These are phyloP conservation scores for Vigna reflexopilosa DNA, from an alignment of 306 rosid species.

Conservation along the genomic window DNA sequence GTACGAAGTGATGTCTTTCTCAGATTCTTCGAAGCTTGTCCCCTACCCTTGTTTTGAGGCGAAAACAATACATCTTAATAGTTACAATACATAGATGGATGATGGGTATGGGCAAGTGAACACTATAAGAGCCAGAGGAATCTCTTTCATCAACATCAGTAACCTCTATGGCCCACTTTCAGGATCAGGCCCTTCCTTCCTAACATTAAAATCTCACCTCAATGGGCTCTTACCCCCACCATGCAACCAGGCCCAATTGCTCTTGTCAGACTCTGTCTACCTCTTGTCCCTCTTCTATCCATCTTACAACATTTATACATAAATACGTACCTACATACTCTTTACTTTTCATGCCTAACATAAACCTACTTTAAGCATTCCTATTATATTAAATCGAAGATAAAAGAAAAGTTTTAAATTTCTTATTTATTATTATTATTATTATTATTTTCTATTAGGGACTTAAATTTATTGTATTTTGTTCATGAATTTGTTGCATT, in stretches of 20 bases:
- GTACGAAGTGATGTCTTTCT: conserved; percentile 41
- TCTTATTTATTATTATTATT: too few relatives aligned
- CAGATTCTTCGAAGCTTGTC: conserved; percentile 11
- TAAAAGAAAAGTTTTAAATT: too few relatives aligned
- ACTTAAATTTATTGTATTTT: too few relatives aligned
- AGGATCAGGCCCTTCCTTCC: conserved; percentile 5
- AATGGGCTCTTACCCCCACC: conserved; percentile 39
- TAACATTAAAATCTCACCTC: not conserved
- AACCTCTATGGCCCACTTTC: not conserved
- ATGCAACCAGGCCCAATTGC: conserved; percentile 36
- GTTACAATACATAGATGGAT: conserved; percentile 11
- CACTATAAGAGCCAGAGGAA: conserved; percentile 18
- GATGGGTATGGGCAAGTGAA: conserved; percentile 30
- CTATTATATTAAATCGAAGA: too few relatives aligned
- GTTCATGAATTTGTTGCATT: too few relatives aligned
- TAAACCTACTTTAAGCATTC: not conserved
- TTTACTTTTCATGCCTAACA: not conserved
- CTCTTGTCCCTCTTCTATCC: conserved; percentile 15
- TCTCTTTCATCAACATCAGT: not conserved
- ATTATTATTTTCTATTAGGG: too few relatives aligned
- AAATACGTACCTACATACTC: too few relatives aligned
- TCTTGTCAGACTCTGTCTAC: conserved; percentile 42
- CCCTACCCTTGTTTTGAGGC: not conserved
- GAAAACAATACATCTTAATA: conserved; percentile 13
- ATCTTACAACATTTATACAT: not conserved